Percentiles rank a stretch among this genome's conserved stretches.
These are phyloP conservation scores for Rasamsonia emersonii DNA, from an alignment of 2,329 filamentous ascomycete genomes.

Conservation along the genomic window DNA sequence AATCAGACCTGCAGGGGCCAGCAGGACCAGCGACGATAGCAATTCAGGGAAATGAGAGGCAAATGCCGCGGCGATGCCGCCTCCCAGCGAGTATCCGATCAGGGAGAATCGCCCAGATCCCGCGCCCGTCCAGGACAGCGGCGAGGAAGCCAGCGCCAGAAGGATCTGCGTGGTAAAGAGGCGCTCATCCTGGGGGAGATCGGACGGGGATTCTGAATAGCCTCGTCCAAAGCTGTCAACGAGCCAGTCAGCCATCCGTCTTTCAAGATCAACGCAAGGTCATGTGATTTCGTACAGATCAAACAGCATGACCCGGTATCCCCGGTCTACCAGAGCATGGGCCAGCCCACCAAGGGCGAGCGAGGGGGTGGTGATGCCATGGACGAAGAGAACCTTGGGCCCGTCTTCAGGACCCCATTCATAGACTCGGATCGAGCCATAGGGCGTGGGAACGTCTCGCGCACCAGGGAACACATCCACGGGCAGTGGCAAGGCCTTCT, in stretches of 20 bases:
- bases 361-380: conserved; percentile 74
- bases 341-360: conserved; percentile 60
- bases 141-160: conserved; percentile 60
- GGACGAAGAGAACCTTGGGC: conserved; percentile 64
- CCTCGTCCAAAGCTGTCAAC: conserved; percentile 52
- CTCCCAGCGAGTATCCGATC: conserved; percentile 72
- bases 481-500: conserved; percentile 51
- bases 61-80: conserved; percentile 63
- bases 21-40: conserved; percentile 61
- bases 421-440: conserved; percentile 64
- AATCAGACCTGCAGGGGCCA: conserved; percentile 73
- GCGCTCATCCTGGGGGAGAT: conserved; percentile 62
- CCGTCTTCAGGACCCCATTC: conserved; percentile 71
- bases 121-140: conserved; percentile 55
- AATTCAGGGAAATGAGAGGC: conserved; percentile 60
- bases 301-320: conserved; percentile 72
- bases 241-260: conserved; percentile 2
- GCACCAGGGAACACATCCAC: conserved; percentile 55
- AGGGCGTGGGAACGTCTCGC: conserved; percentile 53
- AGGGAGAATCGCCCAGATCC: conserved; percentile 54
- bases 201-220: conserved; percentile 60
- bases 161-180: conserved; percentile 67
- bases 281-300: conserved; percentile 40
- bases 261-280: too few species aligned
- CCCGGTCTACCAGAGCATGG: conserved; percentile 53